Evolutionary conservation across 78 protist species (phyloP), one percentile per base, ranked within the genome.

Genomic region (Pelomyxa schiedti): DNA sequence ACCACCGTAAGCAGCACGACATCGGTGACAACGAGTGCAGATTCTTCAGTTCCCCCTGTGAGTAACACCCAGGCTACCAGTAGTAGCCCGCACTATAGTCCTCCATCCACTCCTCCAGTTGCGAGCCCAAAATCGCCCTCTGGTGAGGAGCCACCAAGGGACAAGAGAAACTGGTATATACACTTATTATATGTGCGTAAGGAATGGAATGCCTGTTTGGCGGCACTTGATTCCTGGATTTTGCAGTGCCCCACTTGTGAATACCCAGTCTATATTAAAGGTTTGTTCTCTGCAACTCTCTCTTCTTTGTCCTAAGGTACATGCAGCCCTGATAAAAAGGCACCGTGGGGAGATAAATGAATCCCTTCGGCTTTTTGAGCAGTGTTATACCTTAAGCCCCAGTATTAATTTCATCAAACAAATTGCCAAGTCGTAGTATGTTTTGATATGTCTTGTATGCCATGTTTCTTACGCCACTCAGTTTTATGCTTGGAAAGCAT

Each of bases 301-400:
- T 2, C 67, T 4, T 4, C 26, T 8, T 26, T 8, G 4, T 1
- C 26, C 3, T 32, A 8, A 2, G 8, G 7, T 32, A 7, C 39
- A 29, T 30, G 24, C 69, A 79, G 90, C 86, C 0, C 66, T 92
- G 30, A 84, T 92, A 32, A 70, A 71, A 26, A 65, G 95, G 37
- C 73, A 66, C 8, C 70, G 80, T 5, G 95, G 95, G n/a, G 65
- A 83, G 40, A 66, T 92, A 0, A 39, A 52, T 1, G 95, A 92
- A 38, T 75, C 92, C 7, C 77, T 92, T 26, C 43, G 37, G 24
- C 82, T 86, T 29, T 92, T 92, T 75, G 84, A 84, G 24, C 65
- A 42, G 4, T 89, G 82, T 1, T 42, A 81, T 7, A 5, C 58
- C 7, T 26, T 89, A 40, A 89, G 86, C 66, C 88, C 93, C 24